phyloP scores from a whole-genome alignment of 2,329 filamentous ascomycete species.

The Neonectria faginata region DNA sequence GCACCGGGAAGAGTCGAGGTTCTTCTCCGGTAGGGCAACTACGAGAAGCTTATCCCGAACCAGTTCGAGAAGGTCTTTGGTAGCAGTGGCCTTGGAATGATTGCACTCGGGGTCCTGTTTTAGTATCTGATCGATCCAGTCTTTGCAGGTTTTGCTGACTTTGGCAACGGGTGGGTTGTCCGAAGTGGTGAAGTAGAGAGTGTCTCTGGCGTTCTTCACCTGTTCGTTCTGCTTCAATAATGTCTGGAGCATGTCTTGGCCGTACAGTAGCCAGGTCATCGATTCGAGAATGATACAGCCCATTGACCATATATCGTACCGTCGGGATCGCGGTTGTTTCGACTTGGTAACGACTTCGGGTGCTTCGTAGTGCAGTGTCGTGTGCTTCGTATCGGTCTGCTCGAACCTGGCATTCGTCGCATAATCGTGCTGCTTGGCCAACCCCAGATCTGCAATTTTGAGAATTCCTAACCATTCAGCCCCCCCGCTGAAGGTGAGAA shows the following conservation, averaged over 20 bases:
- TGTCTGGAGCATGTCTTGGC: constrained; percentile 13
- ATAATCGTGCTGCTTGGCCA: constrained; percentile 31
- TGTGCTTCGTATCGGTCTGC: constrained; percentile 22
- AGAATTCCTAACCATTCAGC: constrained; percentile 21
- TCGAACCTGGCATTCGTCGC: constrained; percentile 11
- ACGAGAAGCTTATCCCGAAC: constrained; percentile 26
- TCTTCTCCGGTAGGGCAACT: constrained; percentile 2
- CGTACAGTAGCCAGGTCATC: constrained; percentile 46
- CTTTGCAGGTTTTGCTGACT: neutral
- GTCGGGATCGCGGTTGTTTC: constrained; percentile 30
- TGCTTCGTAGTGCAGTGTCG: constrained; percentile 32
- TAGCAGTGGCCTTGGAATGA: neutral
- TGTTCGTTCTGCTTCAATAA: constrained; percentile 19
- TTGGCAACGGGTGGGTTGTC: neutral
- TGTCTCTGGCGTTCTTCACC: neutral
- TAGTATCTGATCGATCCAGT: constrained; percentile 21
- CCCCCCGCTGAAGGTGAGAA: constrained; percentile 28
- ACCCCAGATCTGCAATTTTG: constrained; percentile 31
- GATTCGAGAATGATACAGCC: constrained; percentile 48
- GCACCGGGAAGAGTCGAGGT: neutral
- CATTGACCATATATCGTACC: constrained; percentile 49
- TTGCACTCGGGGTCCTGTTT: constrained; percentile 29
- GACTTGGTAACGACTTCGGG: constrained; percentile 27
- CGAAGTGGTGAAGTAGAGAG: neutral
- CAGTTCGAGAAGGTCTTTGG: constrained; percentile 22